These are phyloP conservation scores for Chalaropsis ovoidea DNA, from an alignment of 2,329 filamentous ascomycete genomes.

Conservation along the genomic window DNA sequence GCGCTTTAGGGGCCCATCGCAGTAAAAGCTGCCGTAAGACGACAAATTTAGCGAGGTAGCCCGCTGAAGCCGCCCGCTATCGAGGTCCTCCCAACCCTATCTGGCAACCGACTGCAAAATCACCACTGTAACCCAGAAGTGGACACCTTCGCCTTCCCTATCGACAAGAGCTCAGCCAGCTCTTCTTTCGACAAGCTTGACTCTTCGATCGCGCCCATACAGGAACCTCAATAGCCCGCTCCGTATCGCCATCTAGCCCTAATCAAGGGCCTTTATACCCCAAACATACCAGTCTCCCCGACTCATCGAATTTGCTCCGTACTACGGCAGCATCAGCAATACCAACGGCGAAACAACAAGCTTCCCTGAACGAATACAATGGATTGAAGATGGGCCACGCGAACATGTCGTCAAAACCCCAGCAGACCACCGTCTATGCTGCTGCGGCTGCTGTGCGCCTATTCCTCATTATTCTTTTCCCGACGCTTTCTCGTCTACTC, in stretches of 20 bases:
- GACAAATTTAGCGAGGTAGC: not conserved
- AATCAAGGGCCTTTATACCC: not conserved
- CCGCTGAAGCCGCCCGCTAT: not conserved
- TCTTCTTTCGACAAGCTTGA: not conserved
- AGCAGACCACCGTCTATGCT: slow-evolving; percentile 47
- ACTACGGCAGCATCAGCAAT: not conserved
- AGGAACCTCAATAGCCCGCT: not conserved
- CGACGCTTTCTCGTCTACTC: slow-evolving; percentile 70
- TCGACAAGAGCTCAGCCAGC: not conserved
- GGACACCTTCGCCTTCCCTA: slow-evolving; percentile 21
- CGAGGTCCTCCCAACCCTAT: not conserved
- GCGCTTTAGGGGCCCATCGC: not conserved
- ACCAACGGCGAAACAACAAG: not conserved
- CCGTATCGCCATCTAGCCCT: not conserved
- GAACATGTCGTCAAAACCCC: slow-evolving; percentile 24
- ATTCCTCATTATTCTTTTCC: slow-evolving; percentile 69
- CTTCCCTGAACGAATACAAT: slow-evolving; percentile 20
- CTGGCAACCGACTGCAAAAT: not conserved
- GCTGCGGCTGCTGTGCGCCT: slow-evolving; percentile 70
- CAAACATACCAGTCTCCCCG: not conserved
- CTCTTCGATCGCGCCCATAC: not conserved
- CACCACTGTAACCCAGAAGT: slow-evolving; percentile 12
- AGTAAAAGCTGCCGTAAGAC: not conserved
- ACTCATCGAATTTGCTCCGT: not conserved
- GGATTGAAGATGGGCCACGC: slow-evolving; percentile 21